Base-by-base conservation (phyloP, 306 rosid species). In the Clitoria ternatea region DNA sequence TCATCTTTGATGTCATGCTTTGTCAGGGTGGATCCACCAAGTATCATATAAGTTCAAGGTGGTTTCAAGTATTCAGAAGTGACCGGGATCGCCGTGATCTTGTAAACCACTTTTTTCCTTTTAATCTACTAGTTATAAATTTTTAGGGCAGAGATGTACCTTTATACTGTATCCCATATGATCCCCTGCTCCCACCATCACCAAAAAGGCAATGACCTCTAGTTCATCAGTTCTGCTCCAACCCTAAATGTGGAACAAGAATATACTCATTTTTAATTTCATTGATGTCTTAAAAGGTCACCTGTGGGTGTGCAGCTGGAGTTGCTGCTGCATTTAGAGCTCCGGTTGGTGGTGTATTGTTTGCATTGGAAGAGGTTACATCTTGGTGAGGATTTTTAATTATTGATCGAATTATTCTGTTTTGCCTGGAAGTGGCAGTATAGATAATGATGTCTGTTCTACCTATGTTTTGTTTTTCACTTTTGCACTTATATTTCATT, bases 241-340 rank as follows among this genome's bases (percentile, higher is more conserved):
- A 74, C 35, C 32, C 30, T 18, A 5, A 48, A 66, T 2, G 29
- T 6, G 66, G 33, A 73, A 52, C 42, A 67, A 57, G 66, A 79
- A 79, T 66, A 59, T 59, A 14, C 79, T 79, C 52, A 73, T 49
- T 66, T 47, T 61, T 61, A 24, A 61, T 73, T 54, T 66, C 53
- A 26, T 67, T 72, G 57, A 60, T 73, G 18, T 61, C 72, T 68
- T 77, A 53, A 72, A 87, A 92, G 98, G 98, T 92, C 63, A 94
- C 98, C 62, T 94, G 98, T 85, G 98, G 98, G 33, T 94, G 96
- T 83, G 98, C 98, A 68, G 96, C 98, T 69, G 97, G 98, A 76
- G 96, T 94, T 54, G 96, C 97, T 63, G 98, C 98, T 53, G 96
- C 98, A 75, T 94, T 94, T 79, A 87, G 98, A 84, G 98, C 98